Evolutionary conservation across 2,329 filamentous ascomycete genomes (phyloP).

Genomic region (Daldinia sp.): DNA sequence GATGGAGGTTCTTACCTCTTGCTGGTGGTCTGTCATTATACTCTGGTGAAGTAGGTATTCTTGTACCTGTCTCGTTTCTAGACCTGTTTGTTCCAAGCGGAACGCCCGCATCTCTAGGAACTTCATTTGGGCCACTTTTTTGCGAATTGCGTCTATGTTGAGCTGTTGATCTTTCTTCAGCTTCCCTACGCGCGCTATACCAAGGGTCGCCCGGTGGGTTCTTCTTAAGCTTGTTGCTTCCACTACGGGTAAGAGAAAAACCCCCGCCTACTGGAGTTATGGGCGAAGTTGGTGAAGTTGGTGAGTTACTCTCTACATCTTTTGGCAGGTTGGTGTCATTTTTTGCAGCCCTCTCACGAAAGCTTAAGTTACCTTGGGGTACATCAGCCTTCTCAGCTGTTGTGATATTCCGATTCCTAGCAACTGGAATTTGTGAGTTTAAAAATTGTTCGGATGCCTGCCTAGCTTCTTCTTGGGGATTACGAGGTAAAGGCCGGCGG

Average conservation of each 20-base stretch:
- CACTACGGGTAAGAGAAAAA: slow-evolving; percentile 59
- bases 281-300: slow-evolving; percentile 45
- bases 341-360: slow-evolving; percentile 68
- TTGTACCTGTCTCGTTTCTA: slow-evolving; percentile 31
- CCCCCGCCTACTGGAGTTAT: slow-evolving; percentile 51
- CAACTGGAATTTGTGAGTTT: slow-evolving; percentile 46
- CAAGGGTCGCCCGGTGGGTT: slow-evolving; percentile 66
- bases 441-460: slow-evolving; percentile 49
- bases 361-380: slow-evolving; percentile 69
- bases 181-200: slow-evolving; percentile 58
- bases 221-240: slow-evolving; percentile 71
- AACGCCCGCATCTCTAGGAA: slow-evolving; percentile 12
- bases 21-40: slow-evolving; percentile 44
- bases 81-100: slow-evolving; percentile 15
- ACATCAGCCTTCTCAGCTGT: slow-evolving; percentile 50
- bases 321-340: slow-evolving; percentile 56
- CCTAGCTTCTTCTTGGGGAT: slow-evolving; percentile 50
- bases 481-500: slow-evolving; percentile 50
- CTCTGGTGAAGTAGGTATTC: slow-evolving; percentile 32
- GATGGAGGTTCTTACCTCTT: slow-evolving; percentile 42
- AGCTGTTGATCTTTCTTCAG: slow-evolving; percentile 55
- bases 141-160: slow-evolving; percentile 42
- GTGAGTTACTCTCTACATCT: slow-evolving; percentile 45
- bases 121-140: slow-evolving; percentile 26
- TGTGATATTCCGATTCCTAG: slow-evolving; percentile 45